Evolutionary conservation across 179 eudicot species (phyloP), one percentile per base, ranked within the genome.

Genomic region (Silene coronaria): DNA sequence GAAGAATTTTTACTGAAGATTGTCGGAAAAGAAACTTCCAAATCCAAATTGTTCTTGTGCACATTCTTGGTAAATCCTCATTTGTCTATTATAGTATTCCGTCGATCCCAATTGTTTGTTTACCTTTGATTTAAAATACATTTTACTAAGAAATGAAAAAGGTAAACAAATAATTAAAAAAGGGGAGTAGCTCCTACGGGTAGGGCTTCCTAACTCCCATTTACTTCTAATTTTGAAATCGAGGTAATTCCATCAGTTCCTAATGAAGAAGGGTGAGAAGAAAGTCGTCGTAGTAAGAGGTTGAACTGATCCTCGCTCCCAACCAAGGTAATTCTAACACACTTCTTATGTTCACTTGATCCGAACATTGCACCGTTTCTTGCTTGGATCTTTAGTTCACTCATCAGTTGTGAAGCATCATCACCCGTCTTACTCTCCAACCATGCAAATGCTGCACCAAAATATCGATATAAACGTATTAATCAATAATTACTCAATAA

Each of bases 391-490:
- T 86, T 87, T 13, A 86, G 80, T 24, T 63, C 85, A 66, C 73
- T 61, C 51, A 90, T 58, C 59, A 88, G 46, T 82, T 79, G 73
- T 70, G 79, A 89, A 8, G 86, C 84, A 32, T 67, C 70, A 38
- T 90, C 92, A 0, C 58, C 80, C 8, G 72, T 80, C 27, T 84
- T 86, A 73, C 84, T 79, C 74, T 86, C 88, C 76, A 91, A 68
- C 95, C 95, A 91, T 5, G 97, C 97, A 77, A 85, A 91, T 13
- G 89, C 97, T 89, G 81, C 8, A 5, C 14, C 32, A 74, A 62
- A 45, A 21, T 14, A n/a, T 28, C 58, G 58, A 3, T 10, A 69
- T 13, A 32, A 17, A 67, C 48, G 48, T 42, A 42, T 42, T 10
- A 42, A 7, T 0, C 48, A 1, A 10, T 42, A 10, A 42, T 42